Evolutionary conservation across 441 rosid species (phyloP).

Genomic region (Aleurites moluccanus): DNA sequence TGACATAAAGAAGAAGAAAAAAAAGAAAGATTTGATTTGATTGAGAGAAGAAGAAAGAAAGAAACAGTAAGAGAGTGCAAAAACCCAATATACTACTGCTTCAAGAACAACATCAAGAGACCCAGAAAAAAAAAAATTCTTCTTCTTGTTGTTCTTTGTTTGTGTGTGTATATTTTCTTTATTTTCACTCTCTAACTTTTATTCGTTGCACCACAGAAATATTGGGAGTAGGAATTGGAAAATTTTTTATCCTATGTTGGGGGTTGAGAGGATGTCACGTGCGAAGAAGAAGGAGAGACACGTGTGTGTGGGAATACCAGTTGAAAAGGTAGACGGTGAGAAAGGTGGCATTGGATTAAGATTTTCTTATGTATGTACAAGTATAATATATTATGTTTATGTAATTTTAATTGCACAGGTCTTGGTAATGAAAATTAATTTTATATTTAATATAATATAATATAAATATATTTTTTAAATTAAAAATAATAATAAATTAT

Average conservation of each 20-base stretch:
- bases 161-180: not conserved
- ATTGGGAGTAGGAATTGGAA: constrained; percentile 24
- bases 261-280: not conserved
- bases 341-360: constrained; percentile 24
- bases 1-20: not conserved
- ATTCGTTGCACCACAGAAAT: constrained; percentile 64
- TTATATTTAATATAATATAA: no score
- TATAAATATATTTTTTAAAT: no score
- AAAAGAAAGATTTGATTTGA: not conserved
- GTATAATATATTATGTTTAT: no score
- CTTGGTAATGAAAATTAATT: no score
- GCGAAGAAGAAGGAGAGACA: constrained; percentile 15
- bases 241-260: no score
- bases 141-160: not conserved
- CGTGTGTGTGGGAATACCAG: constrained; percentile 43
- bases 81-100: not conserved
- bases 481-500: no score
- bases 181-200: constrained; percentile 41
- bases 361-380: no score
- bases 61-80: constrained; percentile 11
- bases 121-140: not conserved
- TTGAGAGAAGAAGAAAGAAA: not conserved
- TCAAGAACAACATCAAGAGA: not conserved
- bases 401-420: no score
- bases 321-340: constrained; percentile 41